phyloP scores from a whole-genome alignment of 164 flowering plant species.

The Santalum album region DNA sequence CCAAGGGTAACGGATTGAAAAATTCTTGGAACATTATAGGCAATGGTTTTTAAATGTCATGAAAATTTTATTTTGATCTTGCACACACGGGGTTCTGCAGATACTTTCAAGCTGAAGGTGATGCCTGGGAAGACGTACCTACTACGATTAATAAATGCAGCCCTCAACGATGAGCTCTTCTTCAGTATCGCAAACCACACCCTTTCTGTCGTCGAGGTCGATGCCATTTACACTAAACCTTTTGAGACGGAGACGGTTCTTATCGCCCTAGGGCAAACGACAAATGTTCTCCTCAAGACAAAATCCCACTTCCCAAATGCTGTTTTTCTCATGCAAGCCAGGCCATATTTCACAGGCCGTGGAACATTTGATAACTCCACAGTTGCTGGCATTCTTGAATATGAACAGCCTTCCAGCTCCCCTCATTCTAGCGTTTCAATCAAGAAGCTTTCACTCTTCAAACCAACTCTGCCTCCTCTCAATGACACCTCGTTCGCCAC shows the following conservation, averaged over 20 bases:
- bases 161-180: neutral
- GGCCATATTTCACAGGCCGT: neutral
- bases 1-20: neutral
- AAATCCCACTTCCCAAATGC: neutral
- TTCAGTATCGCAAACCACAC: conserved; percentile 3
- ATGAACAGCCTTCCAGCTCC: neutral
- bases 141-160: neutral
- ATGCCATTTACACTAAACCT: conserved; percentile 5
- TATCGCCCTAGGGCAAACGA: conserved; percentile 1
- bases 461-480: neutral
- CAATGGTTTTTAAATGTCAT: no score
- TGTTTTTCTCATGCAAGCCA: neutral
- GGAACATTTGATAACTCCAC: neutral
- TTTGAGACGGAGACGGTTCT: neutral
- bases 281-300: neutral
- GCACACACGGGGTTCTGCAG: neutral
- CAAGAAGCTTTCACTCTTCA: neutral
- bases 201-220: neutral
- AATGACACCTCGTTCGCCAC: conserved; percentile 2
- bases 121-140: neutral
- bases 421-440: neutral
- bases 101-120: conserved; percentile 5
- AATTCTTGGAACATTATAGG: no score
- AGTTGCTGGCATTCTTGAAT: neutral
- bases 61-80: neutral